A percentile compares a stretch with the other conserved stretches of the same genome.
phyloP scores from a whole-genome alignment of 208 protist species.

The Wallacemonas rigidus region DNA sequence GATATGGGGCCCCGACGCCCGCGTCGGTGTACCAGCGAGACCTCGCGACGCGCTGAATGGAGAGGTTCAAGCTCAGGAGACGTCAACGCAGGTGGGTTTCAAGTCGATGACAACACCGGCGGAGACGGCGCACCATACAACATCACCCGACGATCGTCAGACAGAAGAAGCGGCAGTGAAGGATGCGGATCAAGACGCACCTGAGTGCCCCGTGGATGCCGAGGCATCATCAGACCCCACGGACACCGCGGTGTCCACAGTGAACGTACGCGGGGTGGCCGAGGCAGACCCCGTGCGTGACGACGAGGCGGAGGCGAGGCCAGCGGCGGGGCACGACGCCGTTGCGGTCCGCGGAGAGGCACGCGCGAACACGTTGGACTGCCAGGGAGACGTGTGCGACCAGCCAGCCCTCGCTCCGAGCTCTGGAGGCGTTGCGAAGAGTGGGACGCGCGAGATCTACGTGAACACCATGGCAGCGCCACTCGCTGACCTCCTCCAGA shows the following conservation, averaged over 20 bases:
- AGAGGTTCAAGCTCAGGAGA: background rate
- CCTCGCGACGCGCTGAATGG: background rate
- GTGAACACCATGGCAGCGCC: conserved; percentile 15
- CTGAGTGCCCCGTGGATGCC: background rate
- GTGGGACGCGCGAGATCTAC: background rate
- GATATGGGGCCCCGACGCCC: background rate
- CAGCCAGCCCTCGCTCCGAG: too few species aligned
- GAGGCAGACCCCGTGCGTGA: too few species aligned
- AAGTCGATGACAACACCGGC: too few species aligned
- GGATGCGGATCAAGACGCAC: background rate
- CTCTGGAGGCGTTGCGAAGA: too few species aligned
- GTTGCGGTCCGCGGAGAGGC: too few species aligned
- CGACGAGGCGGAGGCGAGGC: too few species aligned
- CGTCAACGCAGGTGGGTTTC: too few species aligned
- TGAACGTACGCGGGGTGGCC: too few species aligned
- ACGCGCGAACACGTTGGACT: too few species aligned
- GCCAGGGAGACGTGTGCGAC: too few species aligned
- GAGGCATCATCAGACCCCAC: background rate
- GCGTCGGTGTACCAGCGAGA: background rate
- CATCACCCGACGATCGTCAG: background rate
- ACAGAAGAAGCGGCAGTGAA: background rate
- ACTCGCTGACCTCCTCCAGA: conserved; percentile 7
- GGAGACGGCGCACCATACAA: too few species aligned
- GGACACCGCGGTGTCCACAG: background rate
- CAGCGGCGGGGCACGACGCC: too few species aligned